Evolutionary conservation across 345 rosid genomes (phyloP).

Genomic region (Eucalyptus guilfoylei): DNA sequence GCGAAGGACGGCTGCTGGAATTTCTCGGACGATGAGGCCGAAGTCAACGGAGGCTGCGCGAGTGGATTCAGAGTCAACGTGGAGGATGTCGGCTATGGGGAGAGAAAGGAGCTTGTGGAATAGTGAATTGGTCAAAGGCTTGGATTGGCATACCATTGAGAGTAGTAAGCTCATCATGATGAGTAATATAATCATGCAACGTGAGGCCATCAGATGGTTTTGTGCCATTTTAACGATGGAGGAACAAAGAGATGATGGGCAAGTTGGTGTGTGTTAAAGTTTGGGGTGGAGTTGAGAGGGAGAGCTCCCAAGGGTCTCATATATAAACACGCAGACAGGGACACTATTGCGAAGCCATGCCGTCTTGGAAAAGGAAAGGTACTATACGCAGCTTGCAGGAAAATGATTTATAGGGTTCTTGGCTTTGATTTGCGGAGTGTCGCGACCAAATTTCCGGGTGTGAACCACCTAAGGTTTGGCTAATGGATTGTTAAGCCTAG

Average conservation of each 20-base stretch:
- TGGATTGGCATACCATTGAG: background rate
- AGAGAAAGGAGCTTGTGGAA: background rate
- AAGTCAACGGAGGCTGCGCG: slow-evolving; percentile 10
- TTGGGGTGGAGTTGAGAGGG: background rate
- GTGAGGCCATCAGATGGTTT: background rate
- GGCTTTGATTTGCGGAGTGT: background rate
- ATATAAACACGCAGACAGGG: background rate
- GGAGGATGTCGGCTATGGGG: background rate
- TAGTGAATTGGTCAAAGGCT: background rate
- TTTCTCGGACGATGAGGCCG: slow-evolving; percentile 12
- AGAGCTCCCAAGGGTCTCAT: background rate
- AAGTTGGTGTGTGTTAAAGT: background rate
- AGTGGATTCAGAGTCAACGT: slow-evolving; percentile 3
- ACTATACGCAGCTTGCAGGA: no score
- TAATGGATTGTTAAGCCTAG: no score
- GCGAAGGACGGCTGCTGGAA: slow-evolving; percentile 15
- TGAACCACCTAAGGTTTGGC: no score
- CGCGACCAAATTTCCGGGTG: no score
- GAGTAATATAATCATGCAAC: no score
- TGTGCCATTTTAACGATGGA: background rate
- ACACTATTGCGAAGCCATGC: background rate
- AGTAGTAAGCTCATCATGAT: background rate
- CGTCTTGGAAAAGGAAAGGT: no score
- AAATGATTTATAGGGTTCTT: no score
- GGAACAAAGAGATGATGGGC: background rate